A percentile compares a stretch with the other conserved stretches of the same genome.
Evolutionary conservation across 495 filamentous ascomycete species (phyloP).

Genomic region (Aspergillus nanangensis): DNA sequence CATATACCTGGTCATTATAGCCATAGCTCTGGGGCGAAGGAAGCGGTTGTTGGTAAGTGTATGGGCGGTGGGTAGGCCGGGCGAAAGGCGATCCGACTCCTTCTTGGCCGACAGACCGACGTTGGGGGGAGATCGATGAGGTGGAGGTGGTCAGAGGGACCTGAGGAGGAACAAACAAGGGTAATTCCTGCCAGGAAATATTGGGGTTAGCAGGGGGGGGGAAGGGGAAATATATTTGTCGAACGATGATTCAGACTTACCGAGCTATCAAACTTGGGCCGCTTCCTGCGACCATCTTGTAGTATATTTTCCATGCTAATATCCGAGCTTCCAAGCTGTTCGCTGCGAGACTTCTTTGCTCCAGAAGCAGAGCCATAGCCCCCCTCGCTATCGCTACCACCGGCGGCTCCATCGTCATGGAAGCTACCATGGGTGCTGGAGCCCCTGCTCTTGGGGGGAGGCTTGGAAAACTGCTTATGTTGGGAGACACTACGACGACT

Average conservation of each 20-base stretch:
- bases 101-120: constrained; percentile 60
- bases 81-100: constrained; percentile 63
- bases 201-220: no score
- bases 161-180: constrained; percentile 89
- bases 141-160: constrained; percentile 84
- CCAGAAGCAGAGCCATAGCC: constrained; percentile 64
- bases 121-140: constrained; percentile 88
- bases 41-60: constrained; percentile 64
- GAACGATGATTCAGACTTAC: constrained; percentile 51
- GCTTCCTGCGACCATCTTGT: constrained; percentile 90
- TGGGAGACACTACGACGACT: constrained; percentile 77
- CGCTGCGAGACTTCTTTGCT: constrained; percentile 68
- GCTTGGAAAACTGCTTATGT: constrained; percentile 64
- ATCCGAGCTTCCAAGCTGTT: constrained; percentile 86
- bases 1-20: constrained; percentile 45
- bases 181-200: no score
- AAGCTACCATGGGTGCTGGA: constrained; percentile 63
- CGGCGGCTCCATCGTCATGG: constrained; percentile 60
- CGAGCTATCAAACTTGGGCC: constrained; percentile 95
- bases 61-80: constrained; percentile 66
- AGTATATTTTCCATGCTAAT: constrained; percentile 98
- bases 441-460: constrained; percentile 61
- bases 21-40: constrained; percentile 77
- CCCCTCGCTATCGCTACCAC: constrained; percentile 78
- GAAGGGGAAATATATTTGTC: no score